phyloP scores from a whole-genome alignment of 345 rosid genomes.

The Citrus trifoliata region DNA sequence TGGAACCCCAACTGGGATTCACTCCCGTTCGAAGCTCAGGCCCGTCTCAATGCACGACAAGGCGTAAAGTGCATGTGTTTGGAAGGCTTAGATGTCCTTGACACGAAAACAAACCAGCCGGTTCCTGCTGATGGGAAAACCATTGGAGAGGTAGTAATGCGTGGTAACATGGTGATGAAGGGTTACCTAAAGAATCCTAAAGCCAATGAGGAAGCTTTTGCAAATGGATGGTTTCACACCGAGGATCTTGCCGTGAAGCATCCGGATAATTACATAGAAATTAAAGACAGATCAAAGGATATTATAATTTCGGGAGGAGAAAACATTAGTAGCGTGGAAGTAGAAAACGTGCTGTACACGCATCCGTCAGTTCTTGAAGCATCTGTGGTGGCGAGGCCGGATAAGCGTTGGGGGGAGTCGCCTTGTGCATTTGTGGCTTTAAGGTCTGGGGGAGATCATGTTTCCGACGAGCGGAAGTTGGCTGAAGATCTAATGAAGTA shows the following conservation, averaged over 20 bases:
- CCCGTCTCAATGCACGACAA: slow-evolving; percentile 88
- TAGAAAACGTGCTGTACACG: slow-evolving; percentile 61
- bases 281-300: slow-evolving; percentile 90
- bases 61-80: slow-evolving; percentile 69
- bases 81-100: slow-evolving; percentile 73
- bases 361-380: slow-evolving; percentile 84
- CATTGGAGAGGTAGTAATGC: slow-evolving; percentile 78
- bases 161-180: slow-evolving; percentile 82
- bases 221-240: slow-evolving; percentile 88
- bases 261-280: slow-evolving; percentile 80
- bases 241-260: slow-evolving; percentile 88
- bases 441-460: slow-evolving; percentile 44
- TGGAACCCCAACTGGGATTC: slow-evolving; percentile 96
- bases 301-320: slow-evolving; percentile 93
- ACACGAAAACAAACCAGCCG: slow-evolving; percentile 53
- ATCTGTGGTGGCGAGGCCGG: slow-evolving; percentile 83
- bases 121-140: slow-evolving; percentile 84
- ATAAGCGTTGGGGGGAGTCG: slow-evolving; percentile 85
- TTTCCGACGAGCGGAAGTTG: slow-evolving; percentile 28
- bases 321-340: slow-evolving; percentile 86
- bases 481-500: slow-evolving; percentile 70
- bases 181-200: slow-evolving; percentile 85
- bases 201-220: slow-evolving; percentile 71
- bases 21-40: slow-evolving; percentile 61
- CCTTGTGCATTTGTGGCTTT: slow-evolving; percentile 86